Evolutionary conservation across 129 eudicot species (phyloP).

Genomic region (Deinandra increscens): DNA sequence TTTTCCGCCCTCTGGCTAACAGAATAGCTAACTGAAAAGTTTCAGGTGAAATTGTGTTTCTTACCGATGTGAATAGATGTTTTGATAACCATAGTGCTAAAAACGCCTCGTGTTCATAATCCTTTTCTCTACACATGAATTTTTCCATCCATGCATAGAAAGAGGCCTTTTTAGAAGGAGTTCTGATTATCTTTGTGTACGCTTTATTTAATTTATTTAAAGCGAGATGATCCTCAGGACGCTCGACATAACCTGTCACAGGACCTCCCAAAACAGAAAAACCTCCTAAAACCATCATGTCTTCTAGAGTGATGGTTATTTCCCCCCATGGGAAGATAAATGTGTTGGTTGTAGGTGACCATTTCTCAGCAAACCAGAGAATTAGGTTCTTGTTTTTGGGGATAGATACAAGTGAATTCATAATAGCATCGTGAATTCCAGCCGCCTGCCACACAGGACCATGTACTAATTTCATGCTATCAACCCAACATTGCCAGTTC

Average conservation of each 20-base stretch:
- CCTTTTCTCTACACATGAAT: slow-evolving; percentile 31
- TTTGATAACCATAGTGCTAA: slow-evolving; percentile 50
- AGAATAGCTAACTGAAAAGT: slow-evolving; percentile 39
- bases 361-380: slow-evolving; percentile 30
- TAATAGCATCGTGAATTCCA: slow-evolving; percentile 29
- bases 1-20: slow-evolving; percentile 38
- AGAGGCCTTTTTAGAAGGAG: background rate
- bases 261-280: slow-evolving; percentile 35
- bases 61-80: slow-evolving; percentile 28
- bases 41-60: background rate
- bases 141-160: slow-evolving; percentile 33
- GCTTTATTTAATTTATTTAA: background rate
- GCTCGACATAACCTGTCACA: background rate
- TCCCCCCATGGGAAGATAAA: slow-evolving; percentile 55
- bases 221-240: background rate
- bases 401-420: slow-evolving; percentile 28
- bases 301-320: slow-evolving; percentile 46
- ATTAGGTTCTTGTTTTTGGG: slow-evolving; percentile 25
- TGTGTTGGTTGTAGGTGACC: slow-evolving; percentile 42
- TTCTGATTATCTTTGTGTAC: background rate
- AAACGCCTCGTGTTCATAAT: slow-evolving; percentile 55
- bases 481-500: slow-evolving; percentile 36
- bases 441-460: slow-evolving; percentile 21
- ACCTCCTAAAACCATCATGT: slow-evolving; percentile 43
- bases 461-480: slow-evolving; percentile 11